Percentiles rank a stretch among this genome's conserved stretches.
These are phyloP conservation scores for Ambrosia hybrid DNA, from an alignment of 140 eudicot species.

Conservation along the genomic window DNA sequence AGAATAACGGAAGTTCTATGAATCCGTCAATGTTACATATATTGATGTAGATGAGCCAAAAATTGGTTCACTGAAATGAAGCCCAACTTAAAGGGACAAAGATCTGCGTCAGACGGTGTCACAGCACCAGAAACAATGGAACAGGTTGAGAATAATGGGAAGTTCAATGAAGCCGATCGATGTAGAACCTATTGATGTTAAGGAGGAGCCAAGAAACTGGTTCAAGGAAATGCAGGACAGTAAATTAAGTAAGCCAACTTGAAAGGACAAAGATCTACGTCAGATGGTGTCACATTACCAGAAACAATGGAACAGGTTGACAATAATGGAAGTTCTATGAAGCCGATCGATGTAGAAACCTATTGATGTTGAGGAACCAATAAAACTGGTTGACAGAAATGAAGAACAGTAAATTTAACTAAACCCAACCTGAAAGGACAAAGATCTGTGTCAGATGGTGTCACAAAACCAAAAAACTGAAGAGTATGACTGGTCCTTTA, in stretches of 20 bases:
- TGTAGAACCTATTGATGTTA: no score
- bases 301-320: no score
- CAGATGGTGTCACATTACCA: no score
- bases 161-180: no score
- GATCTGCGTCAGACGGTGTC: conserved; percentile 26
- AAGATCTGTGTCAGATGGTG: conserved; percentile 29
- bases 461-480: conserved; percentile 22
- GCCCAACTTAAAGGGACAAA: conserved; percentile 25
- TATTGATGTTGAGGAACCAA: conserved; percentile 1
- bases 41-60: conserved; percentile 3
- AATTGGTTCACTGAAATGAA: conserved; percentile 30
- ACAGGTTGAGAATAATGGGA: no score
- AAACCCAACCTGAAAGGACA: conserved; percentile 23
- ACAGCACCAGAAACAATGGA: conserved; percentile 4
- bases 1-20: no score
- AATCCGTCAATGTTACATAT: no score
- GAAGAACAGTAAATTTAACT: conserved; percentile 38
- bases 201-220: conserved; percentile 14
- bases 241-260: conserved; percentile 18
- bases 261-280: no score
- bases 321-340: no score
- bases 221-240: conserved; percentile 33
- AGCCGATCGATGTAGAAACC: no score
- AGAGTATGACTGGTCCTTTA: conserved; percentile 21
- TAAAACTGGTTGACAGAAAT: conserved; percentile 30